Percentiles rank a stretch among this genome's conserved stretches.
These are phyloP conservation scores for Penicillium antarcticum DNA, from an alignment of 495 filamentous ascomycete genomes.

Conservation along the genomic window DNA sequence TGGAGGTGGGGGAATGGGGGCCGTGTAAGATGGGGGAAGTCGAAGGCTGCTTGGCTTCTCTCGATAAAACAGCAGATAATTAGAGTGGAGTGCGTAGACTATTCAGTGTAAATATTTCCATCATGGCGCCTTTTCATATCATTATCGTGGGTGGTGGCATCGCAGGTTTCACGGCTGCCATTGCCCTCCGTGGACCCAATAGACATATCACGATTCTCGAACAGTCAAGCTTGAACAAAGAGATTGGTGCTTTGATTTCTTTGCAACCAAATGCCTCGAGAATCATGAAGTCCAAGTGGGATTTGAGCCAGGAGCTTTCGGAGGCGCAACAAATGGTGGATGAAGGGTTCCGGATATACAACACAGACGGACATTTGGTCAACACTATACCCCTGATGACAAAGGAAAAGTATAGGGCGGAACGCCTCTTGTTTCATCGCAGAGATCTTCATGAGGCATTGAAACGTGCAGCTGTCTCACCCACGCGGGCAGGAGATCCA, in stretches of 20 bases:
- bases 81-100: no score
- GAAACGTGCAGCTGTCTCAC: slow-evolving; percentile 12
- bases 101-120: no score
- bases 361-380: slow-evolving; percentile 17
- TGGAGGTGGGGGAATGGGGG: slow-evolving; percentile 9
- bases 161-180: slow-evolving; percentile 20
- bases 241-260: slow-evolving; percentile 30
- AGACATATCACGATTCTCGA: slow-evolving; percentile 24
- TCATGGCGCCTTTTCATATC: slow-evolving; percentile 13
- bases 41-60: no score
- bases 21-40: neutral
- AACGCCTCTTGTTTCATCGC: slow-evolving; percentile 26
- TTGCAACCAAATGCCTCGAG: slow-evolving; percentile 28
- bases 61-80: no score
- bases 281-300: slow-evolving; percentile 24
- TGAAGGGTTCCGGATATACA: slow-evolving; percentile 28
- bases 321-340: slow-evolving; percentile 22
- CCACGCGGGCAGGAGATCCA: slow-evolving; percentile 13
- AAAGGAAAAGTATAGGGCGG: slow-evolving; percentile 19
- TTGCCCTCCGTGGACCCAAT: slow-evolving; percentile 23
- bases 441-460: slow-evolving; percentile 26
- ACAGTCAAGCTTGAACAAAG: slow-evolving; percentile 24
- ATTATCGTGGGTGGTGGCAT: slow-evolving; percentile 17
- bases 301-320: slow-evolving; percentile 6
- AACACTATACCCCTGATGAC: slow-evolving; percentile 17